These are phyloP conservation scores for Gossypium sturtianum DNA, from an alignment of 345 rosid genomes.

Conservation along the genomic window DNA sequence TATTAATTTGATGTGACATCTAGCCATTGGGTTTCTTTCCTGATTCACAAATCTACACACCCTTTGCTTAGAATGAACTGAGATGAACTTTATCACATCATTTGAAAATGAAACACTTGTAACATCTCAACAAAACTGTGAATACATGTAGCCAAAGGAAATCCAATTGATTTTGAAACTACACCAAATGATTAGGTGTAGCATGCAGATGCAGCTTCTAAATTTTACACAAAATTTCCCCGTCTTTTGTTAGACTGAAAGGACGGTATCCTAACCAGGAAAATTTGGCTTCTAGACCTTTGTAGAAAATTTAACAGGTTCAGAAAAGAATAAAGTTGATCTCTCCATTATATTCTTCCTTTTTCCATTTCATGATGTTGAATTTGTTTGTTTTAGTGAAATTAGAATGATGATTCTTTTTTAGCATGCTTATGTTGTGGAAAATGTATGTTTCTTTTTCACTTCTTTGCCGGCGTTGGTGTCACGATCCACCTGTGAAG, in stretches of 20 bases:
- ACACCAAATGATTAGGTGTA: neutral
- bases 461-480: neutral
- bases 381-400: neutral
- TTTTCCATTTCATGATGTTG: neutral
- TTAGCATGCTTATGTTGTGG: too few species aligned
- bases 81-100: neutral
- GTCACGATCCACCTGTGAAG: too few species aligned
- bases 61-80: neutral
- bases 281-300: constrained; percentile 6
- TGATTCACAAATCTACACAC: too few species aligned
- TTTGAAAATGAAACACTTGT: neutral
- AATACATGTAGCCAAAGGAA: neutral
- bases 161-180: constrained; percentile 1
- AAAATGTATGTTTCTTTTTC: neutral
- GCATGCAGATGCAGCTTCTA: neutral
- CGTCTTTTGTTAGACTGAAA: neutral
- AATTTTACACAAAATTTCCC: neutral
- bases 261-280: neutral
- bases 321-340: neutral
- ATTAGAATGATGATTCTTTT: neutral
- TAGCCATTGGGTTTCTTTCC: too few species aligned
- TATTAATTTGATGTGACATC: too few species aligned
- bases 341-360: neutral
- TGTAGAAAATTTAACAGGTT: neutral
- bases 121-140: neutral